Base-by-base conservation (phyloP, 1,284 basidiomycete species). In the Tylopilus sp. region DNA sequence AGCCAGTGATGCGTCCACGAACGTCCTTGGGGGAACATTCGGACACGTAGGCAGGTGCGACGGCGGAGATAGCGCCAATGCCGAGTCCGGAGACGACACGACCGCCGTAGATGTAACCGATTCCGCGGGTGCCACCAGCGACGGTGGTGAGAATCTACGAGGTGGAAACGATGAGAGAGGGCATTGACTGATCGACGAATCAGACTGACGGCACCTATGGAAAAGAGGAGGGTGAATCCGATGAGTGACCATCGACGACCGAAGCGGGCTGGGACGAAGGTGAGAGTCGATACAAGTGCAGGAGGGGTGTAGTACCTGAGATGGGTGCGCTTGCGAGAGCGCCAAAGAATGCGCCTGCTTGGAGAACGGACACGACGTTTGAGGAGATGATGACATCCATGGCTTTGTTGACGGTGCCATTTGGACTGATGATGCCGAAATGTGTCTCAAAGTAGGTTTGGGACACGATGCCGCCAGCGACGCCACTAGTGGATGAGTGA, bases 301-400 rank as follows among this genome's bases (percentile, higher is more conserved):
- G 6, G 29, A 16, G 7, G 26, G 18, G 48, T 30, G 6, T 65
- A 70, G 39, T 49, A 84, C 84, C 69, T 19, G 86, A 86, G 19
- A 86, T 58, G 0, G 83, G 84, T 0, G 81, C 79, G 55, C 77
- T 82, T 18, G 74, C 71, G 6, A 91, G 62, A 12, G 88, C 84
- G 41, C 89, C 88, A 60, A 91, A 90, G 74, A 90, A 90, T 2
- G 84, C 84, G 34, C 87, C 87, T 2, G 82, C 88, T 63, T 89
- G 87, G 16, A 91, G 76, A 18, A 90, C 85, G 9, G 86, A 84
- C 21, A 90, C 88, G 47, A 86, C 75, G 57, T 84, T 83, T 41
- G 74, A 76, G 8, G 76, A 81, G 23, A 90, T 72, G 2, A 71
- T 70, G 55, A 79, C 71, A 11, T 63, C 59, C 41, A 70, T 71